phyloP scores from a whole-genome alignment of 257 asterid genomes.

The Jacaranda mimosifolia region DNA sequence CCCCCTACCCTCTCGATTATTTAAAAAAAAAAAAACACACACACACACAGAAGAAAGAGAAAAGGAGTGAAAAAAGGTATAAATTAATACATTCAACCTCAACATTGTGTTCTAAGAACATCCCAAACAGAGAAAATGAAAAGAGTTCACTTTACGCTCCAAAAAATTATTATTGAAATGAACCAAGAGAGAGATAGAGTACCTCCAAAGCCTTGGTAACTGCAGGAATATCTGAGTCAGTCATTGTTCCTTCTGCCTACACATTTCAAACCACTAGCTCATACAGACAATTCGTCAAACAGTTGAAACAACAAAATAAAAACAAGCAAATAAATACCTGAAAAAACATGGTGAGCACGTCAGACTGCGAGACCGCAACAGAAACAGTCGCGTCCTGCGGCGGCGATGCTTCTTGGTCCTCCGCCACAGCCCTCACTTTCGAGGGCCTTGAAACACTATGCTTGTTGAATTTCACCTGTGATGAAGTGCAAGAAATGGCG shows the following conservation, averaged over 20 bases:
- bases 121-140: neutral
- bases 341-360: conserved; percentile 78
- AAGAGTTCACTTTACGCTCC: no score
- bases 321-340: conserved; percentile 43
- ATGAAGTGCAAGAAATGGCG: conserved; percentile 34
- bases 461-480: conserved; percentile 14
- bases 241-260: conserved; percentile 82
- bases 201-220: conserved; percentile 79
- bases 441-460: conserved; percentile 26
- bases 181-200: neutral
- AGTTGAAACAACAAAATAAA: neutral
- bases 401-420: conserved; percentile 40
- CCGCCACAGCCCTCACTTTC: conserved; percentile 47
- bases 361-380: conserved; percentile 79
- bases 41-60: no score
- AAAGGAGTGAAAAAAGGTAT: no score
- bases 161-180: neutral
- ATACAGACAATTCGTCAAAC: conserved; percentile 37
- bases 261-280: conserved; percentile 14
- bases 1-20: no score
- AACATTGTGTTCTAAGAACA: neutral
- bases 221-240: conserved; percentile 62
- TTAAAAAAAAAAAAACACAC: no score
- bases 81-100: neutral
- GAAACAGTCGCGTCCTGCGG: conserved; percentile 62